Evolutionary conservation across 2,329 filamentous ascomycete genomes (phyloP), one percentile per base, ranked within the genome.

Genomic region (Periglandula ipomoeae): DNA sequence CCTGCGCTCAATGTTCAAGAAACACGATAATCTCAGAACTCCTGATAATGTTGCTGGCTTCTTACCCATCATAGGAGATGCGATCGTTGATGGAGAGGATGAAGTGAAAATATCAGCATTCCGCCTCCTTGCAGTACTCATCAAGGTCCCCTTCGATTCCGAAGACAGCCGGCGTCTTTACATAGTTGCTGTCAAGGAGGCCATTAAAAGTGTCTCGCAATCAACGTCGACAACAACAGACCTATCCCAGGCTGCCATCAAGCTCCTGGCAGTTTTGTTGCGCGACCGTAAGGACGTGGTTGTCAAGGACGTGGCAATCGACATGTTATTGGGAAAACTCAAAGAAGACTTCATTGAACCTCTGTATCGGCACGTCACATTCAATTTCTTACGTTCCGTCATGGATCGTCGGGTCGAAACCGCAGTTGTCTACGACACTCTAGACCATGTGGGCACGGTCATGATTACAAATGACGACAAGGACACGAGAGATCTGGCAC

Each of bases 401-500:
- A 79, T 98, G 61, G 85, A 87, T 47, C 81, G 90, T 17, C 91
- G 86, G 62, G 75, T 97, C 39, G 79, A 95, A 59, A 89, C 94
- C 7, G 84, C 90, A 0, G 78, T 85, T 38, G 83, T 98, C 26
- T 98, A 98, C 62, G 91, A 97, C 61, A 84, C 86, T 8, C 78
- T 96, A 54, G 93, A 98, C 63, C 84, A 89, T 58, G 84, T 95
- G 26, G 88, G 89, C 42, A 84, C 80, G 3, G 85, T 96, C 64
- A 97, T 97, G 90, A 86, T 98, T 49, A 95, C 87, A 40, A 97
- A 97, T 61, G 88, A 95, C 53, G 90, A 94, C 57, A 85, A 86
- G 57, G 83, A 86, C 55, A 91, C 91, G 2, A 81, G 93, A 46
- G 89, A 96, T 63, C 74, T 95, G 34, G 90, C 91, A 13, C 79